Conservation (phyloP, 129 eudicot genomes). For the Sambucus nigra region DNA sequence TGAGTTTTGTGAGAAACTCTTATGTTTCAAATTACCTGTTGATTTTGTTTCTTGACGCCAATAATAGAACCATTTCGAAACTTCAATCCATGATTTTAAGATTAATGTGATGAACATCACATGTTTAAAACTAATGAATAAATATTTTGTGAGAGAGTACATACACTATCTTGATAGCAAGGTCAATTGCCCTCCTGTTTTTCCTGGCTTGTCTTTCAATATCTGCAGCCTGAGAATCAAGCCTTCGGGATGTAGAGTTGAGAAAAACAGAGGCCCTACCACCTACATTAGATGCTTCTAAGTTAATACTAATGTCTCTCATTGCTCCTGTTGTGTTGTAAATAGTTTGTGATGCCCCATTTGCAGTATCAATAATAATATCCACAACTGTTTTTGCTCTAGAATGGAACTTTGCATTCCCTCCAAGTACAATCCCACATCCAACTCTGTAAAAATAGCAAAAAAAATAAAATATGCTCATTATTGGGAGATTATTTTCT, state of each 20-base stretch:
- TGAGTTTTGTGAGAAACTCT: too few species aligned
- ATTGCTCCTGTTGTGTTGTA: constrained; percentile 69
- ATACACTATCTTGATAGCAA: constrained; percentile 61
- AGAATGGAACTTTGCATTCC: constrained; percentile 52
- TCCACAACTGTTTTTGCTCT: constrained; percentile 62
- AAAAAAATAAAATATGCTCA: too few species aligned
- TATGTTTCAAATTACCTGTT: too few species aligned
- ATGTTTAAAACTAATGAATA: too few species aligned
- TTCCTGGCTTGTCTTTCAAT: constrained; percentile 59
- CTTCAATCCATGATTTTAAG: too few species aligned
- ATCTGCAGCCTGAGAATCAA: constrained; percentile 51
- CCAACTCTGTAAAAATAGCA: constrained; percentile 40
- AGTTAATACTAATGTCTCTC: constrained; percentile 41
- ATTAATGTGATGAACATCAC: too few species aligned
- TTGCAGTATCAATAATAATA: constrained; percentile 64
- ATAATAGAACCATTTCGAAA: too few species aligned
- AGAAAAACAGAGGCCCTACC: constrained; percentile 47
- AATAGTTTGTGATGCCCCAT: constrained; percentile 69
- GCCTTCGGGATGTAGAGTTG: constrained; percentile 44
- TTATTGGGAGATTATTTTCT: too few species aligned
- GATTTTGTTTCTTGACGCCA: too few species aligned
- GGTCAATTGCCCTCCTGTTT: constrained; percentile 44
- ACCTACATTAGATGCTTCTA: constrained; percentile 34
- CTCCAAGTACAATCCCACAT: constrained; percentile 69
- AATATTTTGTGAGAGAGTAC: too few species aligned